phyloP scores from a whole-genome alignment of 345 rosid species.

The Isatis tinctoria region DNA sequence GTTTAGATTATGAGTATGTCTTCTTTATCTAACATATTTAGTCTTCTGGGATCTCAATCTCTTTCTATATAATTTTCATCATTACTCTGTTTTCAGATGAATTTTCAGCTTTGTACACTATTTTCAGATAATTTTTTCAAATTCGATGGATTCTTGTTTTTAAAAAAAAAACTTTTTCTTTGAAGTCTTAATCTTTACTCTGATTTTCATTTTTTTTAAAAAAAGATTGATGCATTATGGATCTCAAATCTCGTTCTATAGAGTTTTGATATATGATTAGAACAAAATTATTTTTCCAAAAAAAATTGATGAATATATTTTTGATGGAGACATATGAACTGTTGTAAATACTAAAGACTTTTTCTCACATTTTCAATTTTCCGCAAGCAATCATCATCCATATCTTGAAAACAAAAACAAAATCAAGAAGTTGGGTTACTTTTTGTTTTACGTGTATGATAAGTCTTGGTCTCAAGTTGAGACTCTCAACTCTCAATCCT shows the following conservation, averaged over 20 bases:
- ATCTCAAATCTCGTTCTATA: neutral
- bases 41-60: neutral
- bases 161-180: neutral
- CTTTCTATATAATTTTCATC: neutral
- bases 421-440: neutral
- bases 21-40: neutral
- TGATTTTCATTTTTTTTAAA: neutral
- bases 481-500: too few relatives aligned
- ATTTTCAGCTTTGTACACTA: neutral
- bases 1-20: slow-evolving; percentile 85
- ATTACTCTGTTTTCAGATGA: slow-evolving; percentile 4
- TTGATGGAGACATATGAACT: slow-evolving; percentile 7
- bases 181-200: neutral
- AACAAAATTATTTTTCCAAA: too few relatives aligned
- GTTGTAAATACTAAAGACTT: neutral
- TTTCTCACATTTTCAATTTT: slow-evolving; percentile 7
- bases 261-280: neutral
- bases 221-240: neutral
- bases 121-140: too few relatives aligned
- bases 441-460: neutral
- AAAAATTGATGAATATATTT: neutral
- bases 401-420: slow-evolving; percentile 5
- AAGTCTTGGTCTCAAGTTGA: slow-evolving; percentile 1
- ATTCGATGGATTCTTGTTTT: neutral
- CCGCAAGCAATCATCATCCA: slow-evolving; percentile 20